Evolutionary conservation across 2,329 filamentous ascomycete species (phyloP), one percentile per base, ranked within the genome.

Genomic region (Cytospora chrysosperma): DNA sequence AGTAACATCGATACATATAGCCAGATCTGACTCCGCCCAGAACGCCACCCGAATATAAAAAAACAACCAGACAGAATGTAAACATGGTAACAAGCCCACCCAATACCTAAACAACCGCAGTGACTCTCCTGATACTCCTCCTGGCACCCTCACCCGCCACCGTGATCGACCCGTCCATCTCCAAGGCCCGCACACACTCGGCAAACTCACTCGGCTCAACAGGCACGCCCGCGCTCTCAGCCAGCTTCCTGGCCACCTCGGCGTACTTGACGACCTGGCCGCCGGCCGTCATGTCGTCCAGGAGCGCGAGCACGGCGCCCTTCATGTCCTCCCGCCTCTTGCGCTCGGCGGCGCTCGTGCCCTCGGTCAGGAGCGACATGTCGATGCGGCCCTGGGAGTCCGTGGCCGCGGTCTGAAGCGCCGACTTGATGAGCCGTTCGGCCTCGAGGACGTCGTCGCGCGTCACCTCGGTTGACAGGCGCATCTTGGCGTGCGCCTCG

Each of bases 401-500:
- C 0, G 96, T 99, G n/a, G 95, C 95, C 0, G 94, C 92, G 68
- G 96, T 96, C 82, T 98, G 98, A 72, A 99, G 86, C 1, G 96
- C 95, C 0, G 88, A 91, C 72, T 94, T 92, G 76, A 99, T 99
- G 50, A 99, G 82, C 13, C 95, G 89, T 54, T 96, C 92, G 0
- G 95, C 93, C 79, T 99, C 95, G 56, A 87, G 80, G 7, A 99
- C 96, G 72, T 99, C 96, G 56, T 85, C 84, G 30, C 84, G 86
- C 0, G 91, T 93, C 50, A 99, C 95, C 17, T 82, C 85, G 3
- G 81, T 75, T 0, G 90, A 86, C 6, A 99, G 85, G 4, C 95
- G 90, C 96, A 99, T 99, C 77, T 97, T 97, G 56, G 95, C 96
- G 76, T 99, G 96, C 0, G 93, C 95, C 80, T 99, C 95, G 1